These are phyloP conservation scores for Backusella mclennaniae DNA, from an alignment of 192 early-diverging fungal species.

Conservation along the genomic window DNA sequence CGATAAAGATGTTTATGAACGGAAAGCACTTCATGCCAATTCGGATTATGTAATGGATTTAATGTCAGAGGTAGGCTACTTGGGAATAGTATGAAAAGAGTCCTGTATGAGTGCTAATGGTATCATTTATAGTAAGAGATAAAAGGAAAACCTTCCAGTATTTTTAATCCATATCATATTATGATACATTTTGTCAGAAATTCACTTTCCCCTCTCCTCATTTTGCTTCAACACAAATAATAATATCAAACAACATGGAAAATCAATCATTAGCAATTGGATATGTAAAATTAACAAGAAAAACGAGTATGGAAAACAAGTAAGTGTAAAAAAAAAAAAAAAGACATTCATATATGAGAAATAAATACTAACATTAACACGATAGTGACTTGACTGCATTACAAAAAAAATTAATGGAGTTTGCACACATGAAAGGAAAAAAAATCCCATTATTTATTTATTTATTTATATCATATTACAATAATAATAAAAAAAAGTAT, in stretches of 20 bases:
- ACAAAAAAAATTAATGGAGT: not conserved
- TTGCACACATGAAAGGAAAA: not conserved
- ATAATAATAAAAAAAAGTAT: no score
- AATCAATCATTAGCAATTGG: not conserved
- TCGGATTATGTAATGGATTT: constrained; percentile 12
- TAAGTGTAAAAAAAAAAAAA: not conserved
- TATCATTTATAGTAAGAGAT: not conserved
- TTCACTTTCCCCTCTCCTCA: not conserved
- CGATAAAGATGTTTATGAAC: constrained; percentile 10
- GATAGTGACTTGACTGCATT: not conserved
- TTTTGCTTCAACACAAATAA: not conserved
- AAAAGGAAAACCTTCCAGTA: not conserved
- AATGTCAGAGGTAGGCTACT: not conserved
- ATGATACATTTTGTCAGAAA: not conserved
- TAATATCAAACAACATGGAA: not conserved
- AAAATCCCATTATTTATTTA: not conserved
- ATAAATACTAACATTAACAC: not conserved
- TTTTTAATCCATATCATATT: not conserved
- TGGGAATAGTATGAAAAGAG: not conserved
- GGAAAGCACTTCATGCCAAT: constrained; percentile 11
- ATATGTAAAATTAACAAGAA: not conserved
- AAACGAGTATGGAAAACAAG: not conserved
- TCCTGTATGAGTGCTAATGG: not conserved
- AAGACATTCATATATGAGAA: not conserved
- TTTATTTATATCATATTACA: no score